Evolutionary conservation across 169 alveolate genomes (phyloP), one percentile per base, ranked within the genome.

Genomic region (Plasmodium gaboni): DNA sequence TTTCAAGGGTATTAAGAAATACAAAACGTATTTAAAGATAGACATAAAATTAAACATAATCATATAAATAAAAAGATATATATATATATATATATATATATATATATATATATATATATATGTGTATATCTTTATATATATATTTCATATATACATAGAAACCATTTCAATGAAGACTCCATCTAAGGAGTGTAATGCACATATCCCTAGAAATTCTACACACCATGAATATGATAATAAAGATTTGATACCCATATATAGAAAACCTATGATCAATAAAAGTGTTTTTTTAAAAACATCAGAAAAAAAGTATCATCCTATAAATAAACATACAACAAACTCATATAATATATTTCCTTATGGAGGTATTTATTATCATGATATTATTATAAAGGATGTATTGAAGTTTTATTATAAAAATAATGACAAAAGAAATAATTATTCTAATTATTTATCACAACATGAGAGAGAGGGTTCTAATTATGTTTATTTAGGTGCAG

Each of bases 351-450:
- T 71, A 42, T 83, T 83, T 71, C 91, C 91, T 9, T 48, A 68
- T 71, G 91, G 91, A 19, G 91, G 91, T 1, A 38, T 83, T 19
- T 68, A 28, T 51, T 83, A 83, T 60, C 50, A 83, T 69, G 91
- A 83, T 71, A 42, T 83, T 32, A 67, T 83, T 13, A 60, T 83
- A 42, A 83, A 83, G 59, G 91, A 83, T 26, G 72, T 83, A 13
- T 55, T 63, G 68, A 68, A 68, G 46, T 68, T 53, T 67, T 51
- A 12, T 24, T 83, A 24, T 61, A 83, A 67, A 24, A 61, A 50
- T 26, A 44, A 61, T 4, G 28, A 61, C 7, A 42, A 24, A 8
- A 53, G 46, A 26, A 42, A 17, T 26, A 2, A 5, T 28, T 17
- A 22, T 26, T 42, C 42, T 42, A n/a, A 59, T 51, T 42, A 44